Evolutionary conservation across 805 yeast species (phyloP), one percentile per base, ranked within the genome.

Genomic region (Zygotorulaspora sp.): DNA sequence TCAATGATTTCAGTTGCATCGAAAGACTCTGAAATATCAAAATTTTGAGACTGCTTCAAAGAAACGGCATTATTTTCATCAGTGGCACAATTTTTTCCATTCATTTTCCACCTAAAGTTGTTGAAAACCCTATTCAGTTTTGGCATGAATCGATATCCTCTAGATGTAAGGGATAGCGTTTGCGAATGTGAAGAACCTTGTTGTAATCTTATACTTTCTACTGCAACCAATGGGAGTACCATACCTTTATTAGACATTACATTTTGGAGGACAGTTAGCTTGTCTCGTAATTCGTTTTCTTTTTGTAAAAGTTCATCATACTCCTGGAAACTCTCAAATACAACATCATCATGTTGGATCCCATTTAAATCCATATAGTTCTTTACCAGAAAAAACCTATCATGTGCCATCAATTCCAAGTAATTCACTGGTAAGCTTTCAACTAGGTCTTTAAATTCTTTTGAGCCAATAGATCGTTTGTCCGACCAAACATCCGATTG

Each of bases 251-350:
- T 35, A n/a, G 32, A 36, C 37, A 23, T 26, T 14, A n/a, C 35
- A 9, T 32, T 23, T 35, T 34, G 30, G 28, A 38, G 17, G 10
- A 37, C 28, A 23, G 41, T 31, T 17, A 45, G 33, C 34, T 42
- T 48, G 3, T 32, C 27, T 32, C 56, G 58, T 12, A 59, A 35
- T 16, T 46, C 36, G 3, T 49, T 48, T 36, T 63, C 67, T 26
- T 50, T 31, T n/a, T 46, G 49, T 2, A 62, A 46, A 43, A 55
- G 49, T 8, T 40, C 27, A 29, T 63, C 65, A 39, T 61, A 64
- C 14, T 43, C 44, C 11, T 46, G 55, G 39, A 64, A 64, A 40
- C 57, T 64, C 3, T 40, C 46, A 6, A 32, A 44, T 6, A 30
- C 38, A 2, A 41, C 44, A 2, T 36, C 47, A 7, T 22, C 7